Conservation (phyloP, 345 rosid genomes). For the Garcia nutans region DNA sequence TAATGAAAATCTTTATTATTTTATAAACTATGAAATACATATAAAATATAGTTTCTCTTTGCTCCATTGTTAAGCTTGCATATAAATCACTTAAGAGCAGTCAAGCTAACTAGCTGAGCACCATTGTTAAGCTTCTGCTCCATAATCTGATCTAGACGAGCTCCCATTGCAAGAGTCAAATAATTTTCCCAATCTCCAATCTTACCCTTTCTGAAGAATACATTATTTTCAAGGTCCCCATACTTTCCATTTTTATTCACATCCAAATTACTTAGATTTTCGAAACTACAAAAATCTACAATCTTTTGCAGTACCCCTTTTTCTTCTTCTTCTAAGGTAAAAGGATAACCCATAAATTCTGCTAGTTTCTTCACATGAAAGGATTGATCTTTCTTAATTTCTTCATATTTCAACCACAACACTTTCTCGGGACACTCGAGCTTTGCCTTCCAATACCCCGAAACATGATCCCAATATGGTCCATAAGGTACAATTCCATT, state of each 20-base stretch:
- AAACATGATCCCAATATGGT: neutral
- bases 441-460: slow-evolving; percentile 1
- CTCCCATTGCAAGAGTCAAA: neutral
- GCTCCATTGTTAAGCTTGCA: too few species aligned
- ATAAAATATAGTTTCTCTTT: too few species aligned
- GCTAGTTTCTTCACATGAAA: slow-evolving; percentile 3
- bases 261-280: slow-evolving; percentile 4
- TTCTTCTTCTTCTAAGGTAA: neutral
- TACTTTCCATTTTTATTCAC: neutral
- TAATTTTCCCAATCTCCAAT: neutral
- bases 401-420: neutral
- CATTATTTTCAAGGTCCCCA: neutral
- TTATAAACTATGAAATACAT: too few species aligned
- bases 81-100: neutral
- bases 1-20: too few species aligned
- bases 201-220: neutral
- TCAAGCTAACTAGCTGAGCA: neutral
- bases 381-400: neutral
- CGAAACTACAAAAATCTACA: neutral
- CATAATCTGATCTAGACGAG: neutral
- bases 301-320: neutral
- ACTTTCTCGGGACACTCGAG: neutral
- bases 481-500: neutral
- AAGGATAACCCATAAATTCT: neutral
- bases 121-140: neutral